phyloP scores from a whole-genome alignment of 2,329 filamentous ascomycete species.

The Beauveria sp. region DNA sequence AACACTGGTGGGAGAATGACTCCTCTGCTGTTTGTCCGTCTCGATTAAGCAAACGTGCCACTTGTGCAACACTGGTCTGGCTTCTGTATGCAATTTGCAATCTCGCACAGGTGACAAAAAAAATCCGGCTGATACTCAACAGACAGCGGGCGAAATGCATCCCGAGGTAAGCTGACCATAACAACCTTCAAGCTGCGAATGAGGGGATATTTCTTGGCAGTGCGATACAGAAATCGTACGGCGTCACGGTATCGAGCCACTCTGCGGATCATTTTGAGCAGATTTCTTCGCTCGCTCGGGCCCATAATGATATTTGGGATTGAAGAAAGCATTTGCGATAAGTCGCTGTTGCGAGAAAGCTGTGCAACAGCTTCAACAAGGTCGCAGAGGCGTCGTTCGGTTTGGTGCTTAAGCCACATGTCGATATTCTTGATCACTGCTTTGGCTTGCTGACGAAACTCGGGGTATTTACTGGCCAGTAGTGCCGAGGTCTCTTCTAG shows the following conservation, averaged over 20 bases:
- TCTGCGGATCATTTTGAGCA: slow-evolving; percentile 27
- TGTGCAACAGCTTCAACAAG: too few species aligned
- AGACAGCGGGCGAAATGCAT: background rate
- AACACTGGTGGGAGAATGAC: background rate
- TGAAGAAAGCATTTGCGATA: background rate
- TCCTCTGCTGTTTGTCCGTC: background rate
- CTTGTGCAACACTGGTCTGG: background rate
- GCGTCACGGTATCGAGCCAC: slow-evolving; percentile 30
- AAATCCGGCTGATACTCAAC: background rate
- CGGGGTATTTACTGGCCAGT: background rate
- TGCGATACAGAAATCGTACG: slow-evolving; percentile 24
- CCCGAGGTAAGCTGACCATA: slow-evolving; percentile 20
- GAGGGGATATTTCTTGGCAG: slow-evolving; percentile 23
- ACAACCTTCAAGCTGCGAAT: slow-evolving; percentile 22
- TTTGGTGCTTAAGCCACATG: slow-evolving; percentile 21
- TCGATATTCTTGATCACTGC: slow-evolving; percentile 18
- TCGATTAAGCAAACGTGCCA: background rate
- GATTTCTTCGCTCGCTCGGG: slow-evolving; percentile 12
- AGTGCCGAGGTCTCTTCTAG: background rate
- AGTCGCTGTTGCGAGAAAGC: slow-evolving; percentile 13
- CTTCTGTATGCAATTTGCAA: background rate
- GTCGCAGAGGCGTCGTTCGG: slow-evolving; percentile 15
- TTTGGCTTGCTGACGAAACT: slow-evolving; percentile 17
- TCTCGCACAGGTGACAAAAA: background rate
- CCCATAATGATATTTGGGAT: slow-evolving; percentile 19